Evolutionary conservation across 2,329 filamentous ascomycete species (phyloP).

Genomic region (Monilinia aucupariae): DNA sequence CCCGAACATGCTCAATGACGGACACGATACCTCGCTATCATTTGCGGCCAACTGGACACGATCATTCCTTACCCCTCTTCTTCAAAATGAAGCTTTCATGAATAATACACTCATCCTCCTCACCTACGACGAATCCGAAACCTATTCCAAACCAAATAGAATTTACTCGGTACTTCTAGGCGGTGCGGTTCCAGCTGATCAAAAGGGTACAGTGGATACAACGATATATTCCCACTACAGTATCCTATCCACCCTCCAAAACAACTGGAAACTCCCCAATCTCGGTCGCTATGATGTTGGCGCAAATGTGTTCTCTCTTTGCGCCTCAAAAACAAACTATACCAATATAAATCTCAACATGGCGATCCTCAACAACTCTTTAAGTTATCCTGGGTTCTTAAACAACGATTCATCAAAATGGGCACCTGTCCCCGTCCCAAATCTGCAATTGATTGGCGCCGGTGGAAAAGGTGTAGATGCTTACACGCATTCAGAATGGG

Average conservation of each 20-base stretch:
- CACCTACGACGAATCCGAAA: conserved; percentile 54
- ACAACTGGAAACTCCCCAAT: conserved; percentile 41
- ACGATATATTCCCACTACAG: conserved; percentile 46
- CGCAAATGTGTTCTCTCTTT: conserved; percentile 35
- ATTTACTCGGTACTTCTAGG: conserved; percentile 52
- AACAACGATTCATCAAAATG: conserved; percentile 36
- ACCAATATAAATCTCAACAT: conserved; percentile 31
- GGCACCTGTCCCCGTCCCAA: conserved; percentile 39
- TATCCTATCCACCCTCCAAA: conserved; percentile 39
- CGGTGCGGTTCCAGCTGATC: conserved; percentile 44
- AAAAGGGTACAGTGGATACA: conserved; percentile 47
- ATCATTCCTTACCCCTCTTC: conserved; percentile 48
- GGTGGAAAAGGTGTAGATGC: conserved; percentile 40
- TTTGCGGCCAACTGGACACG: conserved; percentile 48
- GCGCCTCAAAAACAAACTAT: conserved; percentile 32
- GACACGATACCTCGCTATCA: conserved; percentile 53
- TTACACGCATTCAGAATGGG: conserved; percentile 35
- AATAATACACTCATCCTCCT: conserved; percentile 50
- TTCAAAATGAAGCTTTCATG: conserved; percentile 47
- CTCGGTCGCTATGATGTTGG: conserved; percentile 42
- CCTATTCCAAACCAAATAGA: conserved; percentile 47
- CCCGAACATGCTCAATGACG: conserved; percentile 61
- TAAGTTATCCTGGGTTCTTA: conserved; percentile 42
- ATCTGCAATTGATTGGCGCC: conserved; percentile 41
- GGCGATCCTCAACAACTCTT: conserved; percentile 40